Percentiles rank a stretch among this genome's conserved stretches.
These are phyloP conservation scores for Plasmodium reichenowi DNA, from an alignment of 169 alveolate genomes.

Conservation along the genomic window DNA sequence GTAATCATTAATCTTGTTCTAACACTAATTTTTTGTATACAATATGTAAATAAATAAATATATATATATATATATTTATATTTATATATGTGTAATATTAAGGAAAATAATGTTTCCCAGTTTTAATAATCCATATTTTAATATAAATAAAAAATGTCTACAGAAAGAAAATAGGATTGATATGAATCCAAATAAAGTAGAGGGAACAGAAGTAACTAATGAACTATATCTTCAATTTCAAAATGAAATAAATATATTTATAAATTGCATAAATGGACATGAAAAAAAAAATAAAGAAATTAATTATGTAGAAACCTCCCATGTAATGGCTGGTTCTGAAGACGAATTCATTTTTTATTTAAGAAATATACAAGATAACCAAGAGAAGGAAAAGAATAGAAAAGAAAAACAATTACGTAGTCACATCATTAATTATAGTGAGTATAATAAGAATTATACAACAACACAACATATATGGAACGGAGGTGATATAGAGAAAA, in stretches of 20 bases:
- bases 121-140: background rate
- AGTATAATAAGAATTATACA: too few relatives aligned
- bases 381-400: background rate
- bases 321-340: too few relatives aligned
- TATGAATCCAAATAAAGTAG: background rate
- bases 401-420: background rate
- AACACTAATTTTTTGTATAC: too few relatives aligned
- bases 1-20: too few relatives aligned
- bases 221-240: background rate
- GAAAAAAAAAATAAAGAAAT: background rate
- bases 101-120: background rate
- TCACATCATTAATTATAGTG: too few relatives aligned
- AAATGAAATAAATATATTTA: constrained; percentile 26
- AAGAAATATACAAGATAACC: background rate
- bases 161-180: background rate
- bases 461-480: too few relatives aligned
- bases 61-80: background rate
- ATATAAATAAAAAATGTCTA: too few relatives aligned
- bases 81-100: background rate
- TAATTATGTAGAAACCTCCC: background rate
- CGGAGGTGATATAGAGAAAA: too few relatives aligned
- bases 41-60: background rate
- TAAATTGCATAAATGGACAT: background rate
- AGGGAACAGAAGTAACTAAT: constrained; percentile 11
- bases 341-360: too few relatives aligned